phyloP scores from a whole-genome alignment of 2,329 filamentous ascomycete genomes.

The Alternaria metachromatica region DNA sequence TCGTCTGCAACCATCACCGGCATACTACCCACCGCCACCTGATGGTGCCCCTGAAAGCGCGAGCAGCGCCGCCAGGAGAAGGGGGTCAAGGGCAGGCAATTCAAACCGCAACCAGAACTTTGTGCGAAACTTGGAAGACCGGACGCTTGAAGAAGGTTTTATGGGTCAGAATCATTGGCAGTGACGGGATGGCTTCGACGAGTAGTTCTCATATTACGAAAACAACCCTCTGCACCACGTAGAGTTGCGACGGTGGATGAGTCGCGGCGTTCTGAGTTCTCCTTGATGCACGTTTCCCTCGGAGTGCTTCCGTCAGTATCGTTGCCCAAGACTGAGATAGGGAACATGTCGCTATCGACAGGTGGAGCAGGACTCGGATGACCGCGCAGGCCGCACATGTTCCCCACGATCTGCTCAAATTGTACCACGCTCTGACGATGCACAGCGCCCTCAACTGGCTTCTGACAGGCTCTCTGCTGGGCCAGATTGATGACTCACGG shows the following conservation, averaged over 20 bases:
- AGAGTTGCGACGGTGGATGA: slow-evolving; percentile 5
- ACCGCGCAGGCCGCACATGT: slow-evolving; percentile 15
- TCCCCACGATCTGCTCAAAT: slow-evolving; percentile 19
- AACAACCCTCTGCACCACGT: slow-evolving; percentile 2
- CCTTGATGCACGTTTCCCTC: slow-evolving; percentile 10
- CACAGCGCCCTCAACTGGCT: slow-evolving; percentile 10
- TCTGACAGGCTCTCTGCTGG: not conserved
- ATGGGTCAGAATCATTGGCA: slow-evolving; percentile 75
- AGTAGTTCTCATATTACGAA: slow-evolving; percentile 8
- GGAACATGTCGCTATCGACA: slow-evolving; percentile 5
- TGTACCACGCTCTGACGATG: slow-evolving; percentile 8
- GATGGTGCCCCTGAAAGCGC: slow-evolving; percentile 77
- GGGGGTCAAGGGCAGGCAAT: slow-evolving; percentile 73
- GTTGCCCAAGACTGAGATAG: slow-evolving; percentile 12
- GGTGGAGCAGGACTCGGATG: slow-evolving; percentile 6
- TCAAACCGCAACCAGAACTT: slow-evolving; percentile 79
- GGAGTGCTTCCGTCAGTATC: slow-evolving; percentile 8
- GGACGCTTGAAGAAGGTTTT: slow-evolving; percentile 91
- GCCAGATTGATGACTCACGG: slow-evolving; percentile 2
- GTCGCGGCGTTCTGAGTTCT: slow-evolving; percentile 13
- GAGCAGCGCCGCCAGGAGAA: slow-evolving; percentile 70
- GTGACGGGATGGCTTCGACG: slow-evolving; percentile 46
- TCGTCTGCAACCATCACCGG: slow-evolving; percentile 90
- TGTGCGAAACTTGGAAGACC: slow-evolving; percentile 91
- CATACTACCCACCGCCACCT: slow-evolving; percentile 92